Conservation (phyloP, 331 rosid genomes). For the Cydonia oblonga region DNA sequence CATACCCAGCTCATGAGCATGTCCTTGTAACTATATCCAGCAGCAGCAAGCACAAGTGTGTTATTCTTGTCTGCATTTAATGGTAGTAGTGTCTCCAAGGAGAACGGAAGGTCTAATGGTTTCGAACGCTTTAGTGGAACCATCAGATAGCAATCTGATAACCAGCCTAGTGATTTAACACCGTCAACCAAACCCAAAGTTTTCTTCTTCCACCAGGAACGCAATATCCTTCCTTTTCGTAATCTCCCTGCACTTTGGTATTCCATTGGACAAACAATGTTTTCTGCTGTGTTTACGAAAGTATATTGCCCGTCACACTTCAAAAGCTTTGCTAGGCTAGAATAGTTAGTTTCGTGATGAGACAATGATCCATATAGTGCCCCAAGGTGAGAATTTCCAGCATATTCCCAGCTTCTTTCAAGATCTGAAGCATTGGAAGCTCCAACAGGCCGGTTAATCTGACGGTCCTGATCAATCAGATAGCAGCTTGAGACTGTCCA, state of each 20-base stretch:
- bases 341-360: slow-evolving; percentile 30
- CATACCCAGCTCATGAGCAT: slow-evolving; percentile 98
- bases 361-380: slow-evolving; percentile 61
- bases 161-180: slow-evolving; percentile 24
- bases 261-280: slow-evolving; percentile 22
- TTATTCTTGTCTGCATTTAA: slow-evolving; percentile 49
- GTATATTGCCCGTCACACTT: slow-evolving; percentile 38
- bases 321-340: slow-evolving; percentile 43
- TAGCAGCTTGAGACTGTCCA: slow-evolving; percentile 55
- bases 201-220: slow-evolving; percentile 38
- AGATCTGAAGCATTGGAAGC: slow-evolving; percentile 10
- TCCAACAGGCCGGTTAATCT: slow-evolving; percentile 14
- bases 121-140: slow-evolving; percentile 24
- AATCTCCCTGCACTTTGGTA: slow-evolving; percentile 10
- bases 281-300: slow-evolving; percentile 31
- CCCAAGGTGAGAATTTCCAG: slow-evolving; percentile 52
- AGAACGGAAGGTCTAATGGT: slow-evolving; percentile 51
- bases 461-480: slow-evolving; percentile 23
- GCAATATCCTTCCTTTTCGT: slow-evolving; percentile 28
- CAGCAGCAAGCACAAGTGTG: slow-evolving; percentile 60
- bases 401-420: slow-evolving; percentile 65
- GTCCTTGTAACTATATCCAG: slow-evolving; percentile 91
- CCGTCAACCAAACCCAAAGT: slow-evolving; percentile 26
- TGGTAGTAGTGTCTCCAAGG: slow-evolving; percentile 68
- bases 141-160: slow-evolving; percentile 30